A percentile compares a stretch with the other conserved stretches of the same genome.
These are phyloP conservation scores for Lodderomyces oxycetoniae DNA, from an alignment of 1,139 yeast genomes.

Conservation along the genomic window DNA sequence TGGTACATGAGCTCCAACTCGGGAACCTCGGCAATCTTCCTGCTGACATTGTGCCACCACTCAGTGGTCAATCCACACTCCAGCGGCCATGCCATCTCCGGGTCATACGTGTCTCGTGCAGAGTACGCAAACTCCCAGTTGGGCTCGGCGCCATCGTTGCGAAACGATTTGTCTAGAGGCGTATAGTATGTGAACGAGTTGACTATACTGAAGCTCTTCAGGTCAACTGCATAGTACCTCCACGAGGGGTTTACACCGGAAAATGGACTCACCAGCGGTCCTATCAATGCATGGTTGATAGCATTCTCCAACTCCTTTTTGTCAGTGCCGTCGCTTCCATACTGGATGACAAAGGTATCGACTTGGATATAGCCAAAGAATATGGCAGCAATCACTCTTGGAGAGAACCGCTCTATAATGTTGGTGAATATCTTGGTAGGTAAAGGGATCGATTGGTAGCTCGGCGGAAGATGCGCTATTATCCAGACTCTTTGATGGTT, in stretches of 20 bases:
- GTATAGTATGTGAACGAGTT: conserved; percentile 29
- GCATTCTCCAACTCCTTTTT: conserved; percentile 17
- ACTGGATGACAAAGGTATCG: conserved; percentile 26
- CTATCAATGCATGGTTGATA: conserved; percentile 26
- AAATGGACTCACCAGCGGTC: conserved; percentile 29
- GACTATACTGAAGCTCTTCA: conserved; percentile 24
- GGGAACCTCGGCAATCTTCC: conserved; percentile 15
- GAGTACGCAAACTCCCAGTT: conserved; percentile 27
- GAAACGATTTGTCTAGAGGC: conserved; percentile 24
- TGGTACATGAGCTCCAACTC: conserved; percentile 15
- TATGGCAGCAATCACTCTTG: conserved; percentile 30
- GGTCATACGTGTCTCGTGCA: conserved; percentile 27
- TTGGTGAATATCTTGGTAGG: conserved; percentile 23
- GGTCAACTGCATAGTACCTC: conserved; percentile 31
- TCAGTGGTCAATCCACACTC: conserved; percentile 23
- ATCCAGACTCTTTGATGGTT: conserved; percentile 32
- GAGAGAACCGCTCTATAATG: conserved; percentile 30
- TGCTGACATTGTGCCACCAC: conserved; percentile 24
- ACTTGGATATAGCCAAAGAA: conserved; percentile 27
- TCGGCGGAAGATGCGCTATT: conserved; percentile 27
- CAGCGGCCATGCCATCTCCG: conserved; percentile 24
- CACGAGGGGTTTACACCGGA: conserved; percentile 29
- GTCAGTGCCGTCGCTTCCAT: conserved; percentile 19
- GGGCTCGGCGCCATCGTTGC: conserved; percentile 28
- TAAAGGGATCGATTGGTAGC: conserved; percentile 21